These are phyloP conservation scores for Rhodotorula sp. DNA, from an alignment of 1,284 basidiomycete genomes.

Conservation along the genomic window DNA sequence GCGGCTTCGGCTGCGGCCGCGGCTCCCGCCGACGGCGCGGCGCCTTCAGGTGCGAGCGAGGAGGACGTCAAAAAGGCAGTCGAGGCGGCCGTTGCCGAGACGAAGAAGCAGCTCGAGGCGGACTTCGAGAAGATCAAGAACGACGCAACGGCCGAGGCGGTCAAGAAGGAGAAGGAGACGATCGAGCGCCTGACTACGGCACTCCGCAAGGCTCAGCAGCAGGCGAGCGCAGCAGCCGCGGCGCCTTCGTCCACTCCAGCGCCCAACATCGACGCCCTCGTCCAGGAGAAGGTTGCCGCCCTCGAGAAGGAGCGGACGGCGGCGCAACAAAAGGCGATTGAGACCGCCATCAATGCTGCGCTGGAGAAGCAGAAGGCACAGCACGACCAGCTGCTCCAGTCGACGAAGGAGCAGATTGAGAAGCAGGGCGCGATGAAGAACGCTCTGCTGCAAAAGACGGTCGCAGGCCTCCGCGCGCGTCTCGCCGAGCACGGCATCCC, in stretches of 20 bases:
- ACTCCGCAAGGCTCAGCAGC: slow-evolving; percentile 30
- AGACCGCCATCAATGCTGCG: slow-evolving; percentile 29
- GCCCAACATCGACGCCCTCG: slow-evolving; percentile 32
- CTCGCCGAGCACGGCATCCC: slow-evolving; percentile 1
- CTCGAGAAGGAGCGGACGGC: slow-evolving; percentile 27
- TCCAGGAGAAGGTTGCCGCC: slow-evolving; percentile 30
- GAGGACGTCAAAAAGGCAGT: slow-evolving; percentile 31
- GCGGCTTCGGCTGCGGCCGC: not conserved
- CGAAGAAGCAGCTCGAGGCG: slow-evolving; percentile 32
- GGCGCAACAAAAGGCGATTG: slow-evolving; percentile 28
- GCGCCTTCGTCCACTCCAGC: slow-evolving; percentile 5
- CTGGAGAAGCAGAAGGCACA: slow-evolving; percentile 25
- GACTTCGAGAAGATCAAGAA: slow-evolving; percentile 35
- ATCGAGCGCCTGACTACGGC: slow-evolving; percentile 30
- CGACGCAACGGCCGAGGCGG: slow-evolving; percentile 28
- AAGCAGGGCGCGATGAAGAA: slow-evolving; percentile 33
- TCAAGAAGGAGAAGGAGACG: slow-evolving; percentile 35
- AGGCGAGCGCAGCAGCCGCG: slow-evolving; percentile 19
- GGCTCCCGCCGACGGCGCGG: not conserved
- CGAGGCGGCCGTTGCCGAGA: slow-evolving; percentile 30
- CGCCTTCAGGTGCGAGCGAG: slow-evolving; percentile 12
- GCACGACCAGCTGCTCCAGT: slow-evolving; percentile 24
- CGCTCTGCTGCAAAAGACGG: slow-evolving; percentile 25
- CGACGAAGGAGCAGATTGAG: slow-evolving; percentile 30
- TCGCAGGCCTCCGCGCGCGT: slow-evolving; percentile 18